Percentiles rank a stretch among this genome's conserved stretches.
Evolutionary conservation across 2,329 filamentous ascomycete species (phyloP).

Genomic region (Xylariaceae sp.): DNA sequence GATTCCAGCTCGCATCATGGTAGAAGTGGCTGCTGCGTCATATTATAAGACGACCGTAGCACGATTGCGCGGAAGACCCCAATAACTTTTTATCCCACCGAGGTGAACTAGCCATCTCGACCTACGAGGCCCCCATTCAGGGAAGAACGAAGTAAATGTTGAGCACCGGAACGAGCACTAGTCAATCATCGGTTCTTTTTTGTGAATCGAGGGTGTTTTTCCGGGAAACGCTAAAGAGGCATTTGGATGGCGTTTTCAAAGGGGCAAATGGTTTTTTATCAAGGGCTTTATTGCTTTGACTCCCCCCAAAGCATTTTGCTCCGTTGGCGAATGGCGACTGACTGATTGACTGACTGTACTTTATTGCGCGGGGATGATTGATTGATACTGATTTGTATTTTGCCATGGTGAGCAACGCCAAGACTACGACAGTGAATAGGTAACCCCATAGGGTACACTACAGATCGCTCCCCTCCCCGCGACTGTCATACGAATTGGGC

Average conservation of each 20-base stretch:
- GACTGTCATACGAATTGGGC: not conserved
- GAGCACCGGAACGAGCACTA: not conserved
- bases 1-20: conserved; percentile 25
- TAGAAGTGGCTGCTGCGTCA: conserved; percentile 32
- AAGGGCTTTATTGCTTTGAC: no score
- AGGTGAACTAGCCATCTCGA: conserved; percentile 1
- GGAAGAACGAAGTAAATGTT: not conserved
- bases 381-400: conserved; percentile 12
- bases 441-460: not conserved
- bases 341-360: conserved; percentile 7
- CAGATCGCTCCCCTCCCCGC: not conserved
- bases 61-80: not conserved
- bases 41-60: conserved; percentile 26
- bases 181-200: not conserved
- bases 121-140: not conserved
- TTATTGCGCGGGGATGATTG: conserved; percentile 15
- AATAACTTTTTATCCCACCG: conserved; percentile 1
- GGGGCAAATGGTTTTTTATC: conserved; percentile 1
- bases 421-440: conserved; percentile 7
- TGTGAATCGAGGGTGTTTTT: no score
- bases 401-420: conserved; percentile 4
- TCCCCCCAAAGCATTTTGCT: conserved; percentile 1
- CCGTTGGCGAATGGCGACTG: conserved; percentile 6
- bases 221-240: no score
- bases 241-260: conserved; percentile 18